phyloP scores from a whole-genome alignment of 2,329 filamentous ascomycete species.

The Aspergillus texensis region DNA sequence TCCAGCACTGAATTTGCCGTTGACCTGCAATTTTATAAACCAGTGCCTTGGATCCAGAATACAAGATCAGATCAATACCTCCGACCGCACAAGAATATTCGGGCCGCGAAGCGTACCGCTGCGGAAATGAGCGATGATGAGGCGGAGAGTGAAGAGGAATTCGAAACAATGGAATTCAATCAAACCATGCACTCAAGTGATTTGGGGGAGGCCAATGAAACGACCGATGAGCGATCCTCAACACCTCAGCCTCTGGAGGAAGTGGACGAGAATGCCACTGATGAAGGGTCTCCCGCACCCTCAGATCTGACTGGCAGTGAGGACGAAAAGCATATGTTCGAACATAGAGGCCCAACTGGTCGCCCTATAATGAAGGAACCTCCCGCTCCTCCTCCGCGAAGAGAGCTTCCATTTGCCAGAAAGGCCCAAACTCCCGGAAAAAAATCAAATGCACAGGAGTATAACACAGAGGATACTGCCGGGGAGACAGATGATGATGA shows the following conservation, averaged over 20 bases:
- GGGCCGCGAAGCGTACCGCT: constrained; percentile 32
- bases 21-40: neutral
- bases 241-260: constrained; percentile 40
- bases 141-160: constrained; percentile 36
- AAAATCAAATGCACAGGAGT: constrained; percentile 8
- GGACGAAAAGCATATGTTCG: constrained; percentile 2
- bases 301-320: neutral
- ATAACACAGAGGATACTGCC: constrained; percentile 28
- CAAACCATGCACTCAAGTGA: constrained; percentile 11
- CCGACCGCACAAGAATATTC: constrained; percentile 19
- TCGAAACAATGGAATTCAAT: constrained; percentile 43
- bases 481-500: constrained; percentile 49
- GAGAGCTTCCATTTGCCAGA: constrained; percentile 46
- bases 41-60: constrained; percentile 33
- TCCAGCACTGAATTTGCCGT: neutral
- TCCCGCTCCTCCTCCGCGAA: constrained; percentile 40
- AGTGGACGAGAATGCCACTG: constrained; percentile 32
- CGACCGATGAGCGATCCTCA: constrained; percentile 29
- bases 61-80: constrained; percentile 13
- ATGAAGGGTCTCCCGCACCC: constrained; percentile 26
- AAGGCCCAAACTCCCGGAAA: constrained; percentile 16
- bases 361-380: constrained; percentile 17
- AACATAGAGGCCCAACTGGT: constrained; percentile 1
- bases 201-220: constrained; percentile 20
- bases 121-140: constrained; percentile 23